Percentiles rank a stretch among this genome's conserved stretches.
Conservation (phyloP, 345 rosid genomes). For the Stellera chamaejasme region DNA sequence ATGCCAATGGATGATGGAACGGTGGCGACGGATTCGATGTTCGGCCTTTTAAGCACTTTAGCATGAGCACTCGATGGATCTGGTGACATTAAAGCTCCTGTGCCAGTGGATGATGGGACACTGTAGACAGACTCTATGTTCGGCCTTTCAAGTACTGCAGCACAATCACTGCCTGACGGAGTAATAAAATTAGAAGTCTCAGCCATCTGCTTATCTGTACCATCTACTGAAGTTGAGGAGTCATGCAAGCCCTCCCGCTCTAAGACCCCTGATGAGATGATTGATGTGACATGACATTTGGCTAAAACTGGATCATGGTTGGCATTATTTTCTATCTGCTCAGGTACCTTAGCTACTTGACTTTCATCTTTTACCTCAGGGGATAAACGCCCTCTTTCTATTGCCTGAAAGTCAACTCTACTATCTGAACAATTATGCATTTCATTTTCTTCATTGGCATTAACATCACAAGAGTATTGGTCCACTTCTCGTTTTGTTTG, state of each 20-base stretch:
- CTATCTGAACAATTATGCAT: neutral
- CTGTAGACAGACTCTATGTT: constrained; percentile 16
- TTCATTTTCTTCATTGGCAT: constrained; percentile 8
- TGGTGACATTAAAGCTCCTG: constrained; percentile 13
- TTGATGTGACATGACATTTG: constrained; percentile 21
- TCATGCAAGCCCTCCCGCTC: constrained; percentile 14
- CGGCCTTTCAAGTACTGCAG: constrained; percentile 15
- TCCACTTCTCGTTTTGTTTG: constrained; percentile 39
- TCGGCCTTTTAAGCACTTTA: too few relatives aligned
- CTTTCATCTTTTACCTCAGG: constrained; percentile 15
- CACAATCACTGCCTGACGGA: constrained; percentile 14
- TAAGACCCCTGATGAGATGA: constrained; percentile 18
- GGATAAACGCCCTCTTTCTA: neutral
- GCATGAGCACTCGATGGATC: constrained; percentile 10
- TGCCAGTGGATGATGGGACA: constrained; percentile 21
- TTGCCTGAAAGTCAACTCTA: neutral
- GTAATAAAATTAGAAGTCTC: constrained; percentile 30
- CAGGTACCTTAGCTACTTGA: constrained; percentile 16
- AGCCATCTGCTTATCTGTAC: constrained; percentile 21
- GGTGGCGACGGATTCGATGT: constrained; percentile 10
- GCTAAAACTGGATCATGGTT: constrained; percentile 16
- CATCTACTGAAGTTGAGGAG: constrained; percentile 23
- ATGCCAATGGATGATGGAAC: constrained; percentile 21
- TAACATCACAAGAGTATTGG: constrained; percentile 14
- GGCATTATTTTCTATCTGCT: constrained; percentile 7